phyloP scores from a whole-genome alignment of 352 stramenopile genomes.

The Phytophthora pini region DNA sequence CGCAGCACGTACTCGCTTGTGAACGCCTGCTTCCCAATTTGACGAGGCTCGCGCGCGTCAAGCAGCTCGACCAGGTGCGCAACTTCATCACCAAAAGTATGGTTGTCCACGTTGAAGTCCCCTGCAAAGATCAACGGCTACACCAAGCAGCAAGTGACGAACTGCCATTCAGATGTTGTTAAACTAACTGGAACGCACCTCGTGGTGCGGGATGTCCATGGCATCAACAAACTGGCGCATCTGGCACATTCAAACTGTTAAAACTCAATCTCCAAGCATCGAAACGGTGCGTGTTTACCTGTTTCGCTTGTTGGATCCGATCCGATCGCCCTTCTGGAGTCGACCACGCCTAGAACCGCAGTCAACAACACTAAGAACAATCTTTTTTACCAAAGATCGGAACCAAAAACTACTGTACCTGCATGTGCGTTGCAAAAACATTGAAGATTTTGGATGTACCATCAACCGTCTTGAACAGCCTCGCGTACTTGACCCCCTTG shows the following conservation, averaged over 20 bases:
- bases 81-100: slow-evolving; percentile 77
- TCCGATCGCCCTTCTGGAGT: slow-evolving; percentile 64
- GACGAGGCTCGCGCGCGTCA: slow-evolving; percentile 47
- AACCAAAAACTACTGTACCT: slow-evolving; percentile 37
- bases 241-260: slow-evolving; percentile 25
- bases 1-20: slow-evolving; percentile 76
- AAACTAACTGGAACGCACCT: slow-evolving; percentile 42
- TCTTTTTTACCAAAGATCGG: neutral
- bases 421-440: slow-evolving; percentile 88
- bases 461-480: slow-evolving; percentile 67
- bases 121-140: slow-evolving; percentile 82
- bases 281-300: slow-evolving; percentile 38
- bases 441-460: slow-evolving; percentile 77
- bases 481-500: slow-evolving; percentile 87
- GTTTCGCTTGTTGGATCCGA: slow-evolving; percentile 70
- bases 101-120: slow-evolving; percentile 88
- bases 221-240: slow-evolving; percentile 72
- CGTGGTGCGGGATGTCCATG: slow-evolving; percentile 65
- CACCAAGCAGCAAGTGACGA: slow-evolving; percentile 2
- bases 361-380: neutral
- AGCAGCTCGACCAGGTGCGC: slow-evolving; percentile 66
- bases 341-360: slow-evolving; percentile 67
- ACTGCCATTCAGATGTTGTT: neutral
- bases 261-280: neutral
- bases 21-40: slow-evolving; percentile 64